phyloP scores from a whole-genome alignment of 2,329 filamentous ascomycete species.

The Aureobasidium sp. region DNA sequence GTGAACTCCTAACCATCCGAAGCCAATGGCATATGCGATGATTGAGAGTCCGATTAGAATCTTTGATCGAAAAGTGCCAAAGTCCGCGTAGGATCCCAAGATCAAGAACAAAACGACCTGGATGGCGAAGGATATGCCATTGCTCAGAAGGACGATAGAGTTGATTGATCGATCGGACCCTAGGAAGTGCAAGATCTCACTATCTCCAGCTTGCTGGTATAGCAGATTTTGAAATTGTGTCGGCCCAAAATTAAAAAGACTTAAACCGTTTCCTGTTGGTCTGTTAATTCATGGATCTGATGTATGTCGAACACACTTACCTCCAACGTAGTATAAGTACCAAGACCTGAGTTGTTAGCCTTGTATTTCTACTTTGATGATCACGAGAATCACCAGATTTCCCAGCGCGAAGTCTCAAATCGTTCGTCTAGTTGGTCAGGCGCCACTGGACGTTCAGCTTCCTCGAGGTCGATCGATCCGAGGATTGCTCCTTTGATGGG shows the following conservation, averaged over 20 bases:
- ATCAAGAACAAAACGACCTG: constrained; percentile 50
- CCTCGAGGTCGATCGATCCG: constrained; percentile 16
- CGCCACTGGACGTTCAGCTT: constrained; percentile 37
- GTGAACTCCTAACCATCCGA: constrained; percentile 59
- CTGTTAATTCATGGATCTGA: background rate
- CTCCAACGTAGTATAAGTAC: background rate
- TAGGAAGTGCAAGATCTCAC: constrained; percentile 45
- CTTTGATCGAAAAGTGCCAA: constrained; percentile 55
- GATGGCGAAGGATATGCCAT: constrained; percentile 61
- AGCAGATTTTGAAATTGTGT: constrained; percentile 58
- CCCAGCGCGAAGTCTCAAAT: constrained; percentile 43
- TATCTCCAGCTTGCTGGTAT: constrained; percentile 49
- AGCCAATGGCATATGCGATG: constrained; percentile 54
- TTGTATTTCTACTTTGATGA: background rate
- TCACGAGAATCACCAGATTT: constrained; percentile 38
- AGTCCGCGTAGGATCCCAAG: constrained; percentile 51
- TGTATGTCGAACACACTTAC: background rate
- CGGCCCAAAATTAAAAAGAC: constrained; percentile 55
- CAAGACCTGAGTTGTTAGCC: background rate
- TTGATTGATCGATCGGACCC: constrained; percentile 52
- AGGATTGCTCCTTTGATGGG: constrained; percentile 22
- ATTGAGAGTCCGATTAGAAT: constrained; percentile 54
- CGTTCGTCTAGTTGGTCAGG: constrained; percentile 47
- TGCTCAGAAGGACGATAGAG: constrained; percentile 55
- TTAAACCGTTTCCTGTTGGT: constrained; percentile 31